Conservation (phyloP, 108 stramenopile species). For the Cyclotella atomus region DNA sequence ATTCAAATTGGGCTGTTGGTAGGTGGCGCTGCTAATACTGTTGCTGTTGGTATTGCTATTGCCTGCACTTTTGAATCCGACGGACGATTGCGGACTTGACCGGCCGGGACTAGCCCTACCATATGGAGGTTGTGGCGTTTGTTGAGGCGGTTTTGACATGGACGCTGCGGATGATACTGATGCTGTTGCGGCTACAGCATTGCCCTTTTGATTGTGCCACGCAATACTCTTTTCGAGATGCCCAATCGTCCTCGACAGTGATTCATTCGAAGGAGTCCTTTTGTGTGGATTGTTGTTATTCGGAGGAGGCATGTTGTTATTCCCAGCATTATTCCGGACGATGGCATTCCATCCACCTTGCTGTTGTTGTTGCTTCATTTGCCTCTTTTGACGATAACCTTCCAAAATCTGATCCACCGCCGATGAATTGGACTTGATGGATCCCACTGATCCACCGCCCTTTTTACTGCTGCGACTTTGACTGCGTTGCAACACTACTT, state of each 20-base stretch:
- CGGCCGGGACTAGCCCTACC: not conserved
- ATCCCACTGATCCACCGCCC: conserved; percentile 15
- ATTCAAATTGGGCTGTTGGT: conserved; percentile 16
- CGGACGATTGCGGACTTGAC: conserved; percentile 19
- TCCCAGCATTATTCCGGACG: not conserved
- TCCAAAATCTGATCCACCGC: conserved; percentile 49
- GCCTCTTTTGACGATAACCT: conserved; percentile 43
- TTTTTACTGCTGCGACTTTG: conserved; percentile 11
- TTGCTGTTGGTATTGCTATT: no score
- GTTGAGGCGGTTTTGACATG: not conserved
- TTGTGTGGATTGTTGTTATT: not conserved
- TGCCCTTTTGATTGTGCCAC: not conserved
- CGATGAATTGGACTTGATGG: conserved; percentile 36
- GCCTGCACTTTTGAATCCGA: not conserved
- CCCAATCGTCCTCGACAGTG: not conserved
- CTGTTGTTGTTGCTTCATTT: conserved; percentile 18
- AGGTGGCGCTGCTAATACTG: not conserved
- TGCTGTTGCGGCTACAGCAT: not conserved
- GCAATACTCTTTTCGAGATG: conserved; percentile 9
- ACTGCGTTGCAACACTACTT: conserved; percentile 1
- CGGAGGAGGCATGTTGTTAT: not conserved
- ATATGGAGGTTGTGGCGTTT: not conserved
- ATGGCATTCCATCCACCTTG: not conserved
- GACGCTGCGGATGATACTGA: not conserved
- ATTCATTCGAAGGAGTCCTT: conserved; percentile 9